Percentiles rank a stretch among this genome's conserved stretches.
These are phyloP conservation scores for Gentiana dahurica DNA, from an alignment of 257 asterid genomes.

Conservation along the genomic window DNA sequence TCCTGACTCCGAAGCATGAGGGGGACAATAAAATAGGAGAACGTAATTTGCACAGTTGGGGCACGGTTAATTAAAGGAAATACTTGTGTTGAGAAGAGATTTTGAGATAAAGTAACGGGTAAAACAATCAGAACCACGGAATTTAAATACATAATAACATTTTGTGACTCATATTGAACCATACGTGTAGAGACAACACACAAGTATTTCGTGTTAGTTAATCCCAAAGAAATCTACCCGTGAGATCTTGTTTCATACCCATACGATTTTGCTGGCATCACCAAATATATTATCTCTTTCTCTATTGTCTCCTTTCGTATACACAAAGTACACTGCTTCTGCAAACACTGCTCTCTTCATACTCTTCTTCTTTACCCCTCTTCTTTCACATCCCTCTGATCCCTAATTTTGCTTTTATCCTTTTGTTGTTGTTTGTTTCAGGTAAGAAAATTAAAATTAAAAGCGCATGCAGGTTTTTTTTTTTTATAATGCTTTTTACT, in stretches of 20 bases:
- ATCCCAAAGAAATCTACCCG: conserved; percentile 53
- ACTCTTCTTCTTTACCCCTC: background rate
- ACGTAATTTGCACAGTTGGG: too few species aligned
- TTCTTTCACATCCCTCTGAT: conserved; percentile 13
- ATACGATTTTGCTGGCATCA: conserved; percentile 72
- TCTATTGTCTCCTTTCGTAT: conserved; percentile 3
- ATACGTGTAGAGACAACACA: too few species aligned
- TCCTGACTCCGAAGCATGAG: too few species aligned
- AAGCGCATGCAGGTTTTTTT: conserved; percentile 8
- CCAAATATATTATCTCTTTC: conserved; percentile 15
- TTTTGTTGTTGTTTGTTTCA: conserved; percentile 44
- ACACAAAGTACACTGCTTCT: conserved; percentile 39
- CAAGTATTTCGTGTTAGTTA: background rate
- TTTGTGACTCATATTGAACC: too few species aligned
- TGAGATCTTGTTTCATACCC: conserved; percentile 29
- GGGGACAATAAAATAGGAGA: too few species aligned
- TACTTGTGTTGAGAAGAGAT: too few species aligned
- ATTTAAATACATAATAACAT: too few species aligned
- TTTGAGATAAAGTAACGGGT: too few species aligned
- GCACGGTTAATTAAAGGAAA: too few species aligned
- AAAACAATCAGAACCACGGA: too few species aligned
- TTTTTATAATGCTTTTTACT: conserved; percentile 33
- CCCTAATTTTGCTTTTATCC: conserved; percentile 38
- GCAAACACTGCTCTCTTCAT: conserved; percentile 33
- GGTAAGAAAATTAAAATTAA: conserved; percentile 32